These are phyloP conservation scores for Apiotrichum gracile DNA, from an alignment of 1,284 basidiomycete genomes.

Conservation along the genomic window DNA sequence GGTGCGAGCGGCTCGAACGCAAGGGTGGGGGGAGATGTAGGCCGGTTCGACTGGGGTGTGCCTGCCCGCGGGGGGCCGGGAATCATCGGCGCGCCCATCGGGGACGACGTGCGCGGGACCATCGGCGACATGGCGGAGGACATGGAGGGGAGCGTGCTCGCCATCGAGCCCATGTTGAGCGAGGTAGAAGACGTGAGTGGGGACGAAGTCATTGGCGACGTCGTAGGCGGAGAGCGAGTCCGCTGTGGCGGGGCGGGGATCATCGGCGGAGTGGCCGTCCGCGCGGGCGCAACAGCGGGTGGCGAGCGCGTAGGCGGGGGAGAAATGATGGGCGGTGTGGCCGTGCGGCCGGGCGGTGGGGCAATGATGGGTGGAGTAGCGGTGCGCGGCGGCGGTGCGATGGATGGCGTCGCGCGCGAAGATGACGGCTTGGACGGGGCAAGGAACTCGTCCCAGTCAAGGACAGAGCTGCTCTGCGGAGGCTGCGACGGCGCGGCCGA, in stretches of 20 bases:
- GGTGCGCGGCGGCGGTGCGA: background rate
- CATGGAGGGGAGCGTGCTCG: conserved; percentile 10
- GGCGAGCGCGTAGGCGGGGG: background rate
- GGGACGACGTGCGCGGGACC: background rate
- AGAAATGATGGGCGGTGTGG: background rate
- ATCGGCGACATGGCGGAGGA: background rate
- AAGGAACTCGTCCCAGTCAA: conserved; percentile 28
- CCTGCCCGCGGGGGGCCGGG: background rate
- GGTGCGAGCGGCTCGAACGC: background rate
- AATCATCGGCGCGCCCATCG: background rate
- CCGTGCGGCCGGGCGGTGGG: background rate
- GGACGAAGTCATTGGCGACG: too few relatives aligned
- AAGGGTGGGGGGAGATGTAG: background rate
- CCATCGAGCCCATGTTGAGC: background rate
- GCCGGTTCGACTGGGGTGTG: background rate
- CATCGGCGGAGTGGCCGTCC: background rate
- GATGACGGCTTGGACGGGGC: conserved; percentile 6
- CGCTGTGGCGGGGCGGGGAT: too few relatives aligned
- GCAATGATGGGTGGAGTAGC: background rate
- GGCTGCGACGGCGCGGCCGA: background rate
- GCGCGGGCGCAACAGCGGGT: background rate
- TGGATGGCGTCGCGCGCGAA: background rate
- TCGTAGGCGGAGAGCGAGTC: too few relatives aligned
- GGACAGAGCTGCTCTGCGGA: background rate
- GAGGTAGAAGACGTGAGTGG: too few relatives aligned